Base-by-base conservation (phyloP, 208 protist genomes). In the Leishmania martiniquensis region DNA sequence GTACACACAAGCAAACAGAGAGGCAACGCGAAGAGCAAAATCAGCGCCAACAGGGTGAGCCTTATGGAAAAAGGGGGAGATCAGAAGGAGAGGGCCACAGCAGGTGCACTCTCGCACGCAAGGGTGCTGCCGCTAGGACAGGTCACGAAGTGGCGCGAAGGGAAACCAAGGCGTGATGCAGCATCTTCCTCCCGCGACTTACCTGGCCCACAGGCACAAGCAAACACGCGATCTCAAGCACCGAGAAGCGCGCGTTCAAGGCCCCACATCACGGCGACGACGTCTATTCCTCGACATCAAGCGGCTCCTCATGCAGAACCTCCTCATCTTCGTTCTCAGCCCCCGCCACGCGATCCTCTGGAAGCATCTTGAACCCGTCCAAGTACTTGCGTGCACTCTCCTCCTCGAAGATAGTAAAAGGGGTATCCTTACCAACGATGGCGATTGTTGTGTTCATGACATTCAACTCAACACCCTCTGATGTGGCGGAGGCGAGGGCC, bases 401-500 rank as follows among this genome's bases (percentile, higher is more conserved):
- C 82, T 97, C 97, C 47, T 93, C 85, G 73, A 97, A 87, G 52
- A 98, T 87, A 17, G 81, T 95, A 80, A 98, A 98, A 39, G 85
- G 80, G 7, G 78, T 89, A 78, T 97, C 94, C 65, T 94, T 91
- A 76, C 97, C 97, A 68, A 99, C 98, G 77, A 98, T 87, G 45
- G 89, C 91, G 76, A 99, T 94, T 2, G 95, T 91, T 20, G 92
- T 96, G 87, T 99, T 99, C 70, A 97, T 93, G 22, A 95, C 85
- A 75, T 91, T 98, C 57, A 99, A 88, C 60, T 98, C 91, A 12
- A 97, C 92, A 22, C 89, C 91, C 72, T 98, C 94, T 20, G 89
- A 89, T 20, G 94, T 93, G n/a, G 98, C 96, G 13, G 97, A 96
- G 32, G 93, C 89, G 13, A 99, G 91, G 13, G 98, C 97, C 80